phyloP scores from a whole-genome alignment of 768 basidiomycete species.

The Terana coerulea region DNA sequence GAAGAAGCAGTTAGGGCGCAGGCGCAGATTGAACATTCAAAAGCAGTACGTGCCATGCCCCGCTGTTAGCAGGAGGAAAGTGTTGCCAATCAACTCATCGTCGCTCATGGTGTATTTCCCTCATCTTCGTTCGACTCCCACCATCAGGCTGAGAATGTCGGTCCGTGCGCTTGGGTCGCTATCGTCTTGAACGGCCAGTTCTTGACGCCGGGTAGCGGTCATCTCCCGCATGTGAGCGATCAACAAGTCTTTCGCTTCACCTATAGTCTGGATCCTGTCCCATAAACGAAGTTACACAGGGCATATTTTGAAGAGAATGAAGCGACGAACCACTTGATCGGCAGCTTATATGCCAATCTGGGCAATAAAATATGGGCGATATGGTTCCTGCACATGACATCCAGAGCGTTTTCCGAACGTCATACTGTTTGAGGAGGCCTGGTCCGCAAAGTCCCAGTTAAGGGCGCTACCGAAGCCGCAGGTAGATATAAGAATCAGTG shows the following conservation, averaged over 20 bases:
- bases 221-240: not conserved
- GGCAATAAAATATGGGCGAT: not conserved
- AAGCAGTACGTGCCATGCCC: not conserved
- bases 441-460: not conserved
- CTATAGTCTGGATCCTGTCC: too few relatives aligned
- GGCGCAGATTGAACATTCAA: too few relatives aligned
- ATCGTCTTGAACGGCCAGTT: not conserved
- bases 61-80: constrained; percentile 7
- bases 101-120: constrained; percentile 4
- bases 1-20: not conserved
- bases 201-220: not conserved
- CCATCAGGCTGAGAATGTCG: constrained; percentile 2
- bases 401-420: not conserved
- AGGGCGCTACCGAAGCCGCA: constrained; percentile 5
- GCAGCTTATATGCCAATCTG: not conserved
- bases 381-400: not conserved
- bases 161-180: not conserved
- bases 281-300: too few relatives aligned
- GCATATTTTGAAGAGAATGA: too few relatives aligned
- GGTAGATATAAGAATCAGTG: not conserved
- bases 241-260: not conserved
- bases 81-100: constrained; percentile 7
- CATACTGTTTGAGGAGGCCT: not conserved
- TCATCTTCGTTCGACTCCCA: constrained; percentile 5
- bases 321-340: not conserved